Conservation (phyloP, 345 rosid species). For the Heritiera littoralis region DNA sequence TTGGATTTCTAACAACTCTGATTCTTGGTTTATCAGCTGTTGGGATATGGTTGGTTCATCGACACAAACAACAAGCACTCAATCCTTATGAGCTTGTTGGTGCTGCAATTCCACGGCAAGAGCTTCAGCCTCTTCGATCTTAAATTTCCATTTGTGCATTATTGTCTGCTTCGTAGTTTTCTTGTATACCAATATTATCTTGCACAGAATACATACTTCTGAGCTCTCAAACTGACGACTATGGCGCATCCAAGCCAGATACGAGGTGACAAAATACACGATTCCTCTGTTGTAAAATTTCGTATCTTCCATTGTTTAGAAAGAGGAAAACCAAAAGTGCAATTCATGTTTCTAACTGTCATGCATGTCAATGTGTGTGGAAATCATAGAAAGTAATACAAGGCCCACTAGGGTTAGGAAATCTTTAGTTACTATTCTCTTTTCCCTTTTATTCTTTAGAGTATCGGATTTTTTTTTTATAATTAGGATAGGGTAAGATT, state of each 20-base stretch:
- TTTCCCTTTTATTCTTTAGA: too few relatives aligned
- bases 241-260: neutral
- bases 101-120: conserved; percentile 59
- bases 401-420: neutral
- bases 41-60: conserved; percentile 56
- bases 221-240: neutral
- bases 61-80: conserved; percentile 38
- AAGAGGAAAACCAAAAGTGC: neutral
- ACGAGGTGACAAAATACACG: neutral
- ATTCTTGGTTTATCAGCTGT: conserved; percentile 43
- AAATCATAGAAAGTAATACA: neutral
- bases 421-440: neutral
- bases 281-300: neutral
- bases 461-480: too few relatives aligned
- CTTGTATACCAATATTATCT: neutral
- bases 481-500: too few relatives aligned
- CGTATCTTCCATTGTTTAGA: neutral
- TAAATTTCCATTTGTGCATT: neutral
- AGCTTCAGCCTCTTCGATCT: conserved; percentile 69
- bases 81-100: conserved; percentile 63
- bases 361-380: neutral
- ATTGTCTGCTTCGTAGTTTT: neutral
- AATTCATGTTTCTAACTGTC: neutral
- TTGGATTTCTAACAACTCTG: conserved; percentile 38
- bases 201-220: conserved; percentile 7